Evolutionary conservation across 805 yeast genomes (phyloP), one percentile per base, ranked within the genome.

Genomic region (Saccharomycopsis olivae): DNA sequence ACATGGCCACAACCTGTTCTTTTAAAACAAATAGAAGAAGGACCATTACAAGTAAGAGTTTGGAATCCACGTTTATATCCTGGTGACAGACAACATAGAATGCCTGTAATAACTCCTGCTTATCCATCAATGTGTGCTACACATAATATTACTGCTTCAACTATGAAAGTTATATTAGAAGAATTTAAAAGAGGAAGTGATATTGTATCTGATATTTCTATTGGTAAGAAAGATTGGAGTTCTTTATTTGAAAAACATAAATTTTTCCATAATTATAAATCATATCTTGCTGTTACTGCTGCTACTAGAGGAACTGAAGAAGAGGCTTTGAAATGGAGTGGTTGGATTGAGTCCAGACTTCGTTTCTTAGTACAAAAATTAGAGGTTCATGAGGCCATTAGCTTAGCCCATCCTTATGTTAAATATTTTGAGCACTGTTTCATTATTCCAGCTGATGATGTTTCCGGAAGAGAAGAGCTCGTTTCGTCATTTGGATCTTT

Each of bases 111-210:
- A 44, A 92, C 98, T 0, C 98, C 98, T 1, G 97, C 97, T 0
- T 86, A 87, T 55, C 96, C 96, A 1, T 88, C 96, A 1, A 92
- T 92, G 98, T 92, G 98, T 62, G 96, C 98, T 0, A 92, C 98
- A 1, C 98, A 92, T 58, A 92, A 92, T 57, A 88, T 92, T 33
- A 79, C 94, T 2, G 74, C 72, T 14, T 86, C 96, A 0, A 89
- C 97, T 0, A 89, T 85, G 58, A 75, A 72, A 51, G 73, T 92
- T 17, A 84, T 92, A 27, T 54, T 86, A 55, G 57, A 65, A n/a
- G 98, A 92, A 57, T 69, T 92, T 49, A 61, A 68, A 43, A 74
- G 95, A 48, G 97, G 95, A 0, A 66, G 71, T 4, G 75, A 71
- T 32, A 65, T 87, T 10, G 74, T 85, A 64, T 75, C 68, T 49